Evolutionary conservation across 331 rosid species (phyloP).

Genomic region (Malus hybrid): DNA sequence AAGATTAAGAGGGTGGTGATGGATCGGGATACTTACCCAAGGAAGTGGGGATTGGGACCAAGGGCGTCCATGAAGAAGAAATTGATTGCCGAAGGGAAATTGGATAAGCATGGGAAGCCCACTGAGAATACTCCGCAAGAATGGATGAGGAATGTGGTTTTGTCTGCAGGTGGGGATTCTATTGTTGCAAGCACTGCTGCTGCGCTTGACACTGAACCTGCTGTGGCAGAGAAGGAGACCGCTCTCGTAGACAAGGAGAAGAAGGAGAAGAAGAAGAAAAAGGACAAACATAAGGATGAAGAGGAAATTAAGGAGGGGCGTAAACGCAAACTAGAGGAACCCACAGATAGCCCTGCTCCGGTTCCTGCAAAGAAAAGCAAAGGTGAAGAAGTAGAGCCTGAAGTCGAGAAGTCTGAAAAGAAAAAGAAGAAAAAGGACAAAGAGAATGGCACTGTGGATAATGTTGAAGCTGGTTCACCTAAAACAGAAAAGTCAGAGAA

Average conservation of each 20-base stretch:
- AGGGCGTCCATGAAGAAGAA: conserved; percentile 64
- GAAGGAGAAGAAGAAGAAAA: conserved; percentile 2
- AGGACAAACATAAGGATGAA: conserved; percentile 2
- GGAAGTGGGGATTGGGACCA: conserved; percentile 75
- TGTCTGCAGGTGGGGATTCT: conserved; percentile 65
- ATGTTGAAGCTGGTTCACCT: conserved; percentile 36
- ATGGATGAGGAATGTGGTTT: conserved; percentile 64
- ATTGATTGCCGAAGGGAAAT: conserved; percentile 47
- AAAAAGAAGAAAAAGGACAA: conserved; percentile 41
- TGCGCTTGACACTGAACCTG: conserved; percentile 10
- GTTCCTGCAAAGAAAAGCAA: conserved; percentile 35
- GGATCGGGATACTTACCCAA: conserved; percentile 89
- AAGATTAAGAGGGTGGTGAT: conserved; percentile 94
- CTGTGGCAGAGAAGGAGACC: conserved; percentile 8
- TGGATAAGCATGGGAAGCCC: conserved; percentile 63
- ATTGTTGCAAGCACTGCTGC: conserved; percentile 54
- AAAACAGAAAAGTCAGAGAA: conserved; percentile 55
- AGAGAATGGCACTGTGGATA: conserved; percentile 27
- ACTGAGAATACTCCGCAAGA: conserved; percentile 64
- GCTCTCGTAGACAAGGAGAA: conserved; percentile 12
- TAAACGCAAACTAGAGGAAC: conserved; percentile 35
- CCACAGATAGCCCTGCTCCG: conserved; percentile 13
- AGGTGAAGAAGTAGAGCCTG: conserved; percentile 21
- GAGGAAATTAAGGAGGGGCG: conserved; percentile 16
- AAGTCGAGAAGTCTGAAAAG: conserved; percentile 27